Evolutionary conservation across 139 green algal species (phyloP).

Genomic region (Chlorella sorokiniana): DNA sequence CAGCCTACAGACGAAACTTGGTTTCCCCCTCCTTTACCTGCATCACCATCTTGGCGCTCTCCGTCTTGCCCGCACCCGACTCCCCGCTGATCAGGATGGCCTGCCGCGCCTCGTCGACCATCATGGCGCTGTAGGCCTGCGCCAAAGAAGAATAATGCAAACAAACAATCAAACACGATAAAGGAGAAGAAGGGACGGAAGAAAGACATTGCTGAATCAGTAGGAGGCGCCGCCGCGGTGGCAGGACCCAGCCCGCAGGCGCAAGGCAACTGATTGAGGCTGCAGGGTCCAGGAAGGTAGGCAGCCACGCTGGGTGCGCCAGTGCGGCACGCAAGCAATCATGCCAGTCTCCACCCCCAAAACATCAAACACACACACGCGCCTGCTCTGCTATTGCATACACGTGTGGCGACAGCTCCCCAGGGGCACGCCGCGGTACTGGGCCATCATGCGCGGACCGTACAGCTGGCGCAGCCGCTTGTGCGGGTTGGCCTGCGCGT

Average conservation of each 20-base stretch:
- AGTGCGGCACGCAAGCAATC: not conserved
- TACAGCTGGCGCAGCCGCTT: slow-evolving; percentile 78
- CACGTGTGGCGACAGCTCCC: slow-evolving; percentile 81
- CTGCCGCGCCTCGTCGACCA: slow-evolving; percentile 66
- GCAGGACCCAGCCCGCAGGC: not conserved
- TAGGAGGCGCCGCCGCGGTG: too few species aligned
- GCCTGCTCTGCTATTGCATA: slow-evolving; percentile 83
- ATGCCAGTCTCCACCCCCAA: not conserved
- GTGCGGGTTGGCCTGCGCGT: slow-evolving; percentile 83
- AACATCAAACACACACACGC: not conserved
- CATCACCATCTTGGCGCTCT: slow-evolving; percentile 84
- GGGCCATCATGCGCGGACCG: slow-evolving; percentile 80
- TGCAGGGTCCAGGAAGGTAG: too few species aligned
- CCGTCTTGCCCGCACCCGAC: slow-evolving; percentile 94
- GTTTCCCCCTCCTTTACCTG: slow-evolving; percentile 24
- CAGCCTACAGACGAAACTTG: too few species aligned
- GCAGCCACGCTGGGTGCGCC: too few species aligned
- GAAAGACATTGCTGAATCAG: not conserved
- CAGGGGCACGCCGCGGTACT: slow-evolving; percentile 72
- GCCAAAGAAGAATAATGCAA: not conserved
- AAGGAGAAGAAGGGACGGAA: not conserved
- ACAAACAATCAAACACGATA: not conserved
- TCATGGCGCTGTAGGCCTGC: slow-evolving; percentile 65
- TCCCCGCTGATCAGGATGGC: slow-evolving; percentile 79
- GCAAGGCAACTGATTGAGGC: not conserved